phyloP scores from a whole-genome alignment of 495 filamentous ascomycete species.

The Haplographium delicatum region DNA sequence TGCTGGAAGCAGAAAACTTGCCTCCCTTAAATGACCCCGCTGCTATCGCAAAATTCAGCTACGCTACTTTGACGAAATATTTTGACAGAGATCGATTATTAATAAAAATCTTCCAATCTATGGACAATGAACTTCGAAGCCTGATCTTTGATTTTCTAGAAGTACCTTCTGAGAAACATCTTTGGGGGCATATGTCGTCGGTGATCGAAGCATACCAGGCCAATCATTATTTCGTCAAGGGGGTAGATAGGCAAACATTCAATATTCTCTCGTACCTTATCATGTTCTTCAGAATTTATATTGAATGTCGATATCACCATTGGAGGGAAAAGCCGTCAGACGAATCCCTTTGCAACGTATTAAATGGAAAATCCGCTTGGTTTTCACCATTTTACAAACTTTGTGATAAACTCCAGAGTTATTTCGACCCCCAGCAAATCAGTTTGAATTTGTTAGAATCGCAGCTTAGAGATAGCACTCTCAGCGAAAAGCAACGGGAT shows the following conservation, averaged over 20 bases:
- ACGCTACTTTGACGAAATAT: conserved; percentile 4
- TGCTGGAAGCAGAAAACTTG: conserved; percentile 1
- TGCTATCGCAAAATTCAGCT: conserved; percentile 12
- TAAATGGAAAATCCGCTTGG: background rate
- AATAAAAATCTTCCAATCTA: conserved; percentile 11
- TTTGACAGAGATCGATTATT: conserved; percentile 17
- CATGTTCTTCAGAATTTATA: conserved; percentile 18
- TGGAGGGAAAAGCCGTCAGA: background rate
- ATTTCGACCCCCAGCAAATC: conserved; percentile 1
- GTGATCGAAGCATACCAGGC: conserved; percentile 6
- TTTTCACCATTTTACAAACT: conserved; percentile 13
- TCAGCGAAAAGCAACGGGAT: background rate
- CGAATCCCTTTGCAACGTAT: background rate
- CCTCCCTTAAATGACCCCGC: conserved; percentile 10
- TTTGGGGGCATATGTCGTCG: conserved; percentile 17
- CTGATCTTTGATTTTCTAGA: conserved; percentile 12
- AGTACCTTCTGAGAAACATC: conserved; percentile 1
- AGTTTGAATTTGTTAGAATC: too few relatives aligned
- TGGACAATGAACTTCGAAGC: background rate
- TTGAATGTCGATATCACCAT: conserved; percentile 12
- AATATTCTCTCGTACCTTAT: conserved; percentile 9
- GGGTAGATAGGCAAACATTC: conserved; percentile 13
- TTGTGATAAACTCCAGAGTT: background rate
- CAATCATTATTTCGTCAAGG: conserved; percentile 1
- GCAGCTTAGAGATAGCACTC: too few relatives aligned